Conservation (phyloP, 305 asterid species). For the Fraxinus greggii region DNA sequence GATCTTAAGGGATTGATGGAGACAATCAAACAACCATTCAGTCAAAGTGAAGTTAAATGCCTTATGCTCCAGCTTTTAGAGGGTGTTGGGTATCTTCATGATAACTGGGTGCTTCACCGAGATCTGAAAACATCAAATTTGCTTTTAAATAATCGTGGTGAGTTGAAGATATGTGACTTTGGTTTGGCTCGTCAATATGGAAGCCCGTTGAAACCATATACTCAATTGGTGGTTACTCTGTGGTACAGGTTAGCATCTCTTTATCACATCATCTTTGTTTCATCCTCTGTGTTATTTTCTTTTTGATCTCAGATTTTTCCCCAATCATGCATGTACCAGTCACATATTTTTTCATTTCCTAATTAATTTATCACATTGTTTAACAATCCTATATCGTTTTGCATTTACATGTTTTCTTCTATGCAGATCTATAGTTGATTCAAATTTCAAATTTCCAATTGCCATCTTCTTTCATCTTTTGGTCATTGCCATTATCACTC, state of each 20-base stretch:
- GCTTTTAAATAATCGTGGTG: conserved; percentile 77
- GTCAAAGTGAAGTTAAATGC: conserved; percentile 90
- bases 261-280: not conserved
- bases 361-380: not conserved
- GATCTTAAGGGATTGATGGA: conserved; percentile 86
- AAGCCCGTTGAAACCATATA: conserved; percentile 83
- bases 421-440: not conserved
- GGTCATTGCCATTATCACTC: not conserved
- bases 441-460: not conserved
- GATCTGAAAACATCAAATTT: conserved; percentile 90
- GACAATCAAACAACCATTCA: conserved; percentile 80
- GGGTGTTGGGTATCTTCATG: conserved; percentile 81
- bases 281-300: not conserved
- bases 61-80: conserved; percentile 87
- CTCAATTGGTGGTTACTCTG: conserved; percentile 83
- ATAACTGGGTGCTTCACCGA: conserved; percentile 88
- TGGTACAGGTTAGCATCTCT: conserved; percentile 81
- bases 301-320: not conserved
- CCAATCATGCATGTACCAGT: not conserved
- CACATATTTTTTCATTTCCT: not conserved
- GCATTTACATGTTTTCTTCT: not conserved
- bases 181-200: conserved; percentile 95
- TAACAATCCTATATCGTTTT: not conserved
- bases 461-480: not conserved
- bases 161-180: conserved; percentile 90